Conservation (phyloP, 257 asterid genomes). For the Gentiana straminea region DNA sequence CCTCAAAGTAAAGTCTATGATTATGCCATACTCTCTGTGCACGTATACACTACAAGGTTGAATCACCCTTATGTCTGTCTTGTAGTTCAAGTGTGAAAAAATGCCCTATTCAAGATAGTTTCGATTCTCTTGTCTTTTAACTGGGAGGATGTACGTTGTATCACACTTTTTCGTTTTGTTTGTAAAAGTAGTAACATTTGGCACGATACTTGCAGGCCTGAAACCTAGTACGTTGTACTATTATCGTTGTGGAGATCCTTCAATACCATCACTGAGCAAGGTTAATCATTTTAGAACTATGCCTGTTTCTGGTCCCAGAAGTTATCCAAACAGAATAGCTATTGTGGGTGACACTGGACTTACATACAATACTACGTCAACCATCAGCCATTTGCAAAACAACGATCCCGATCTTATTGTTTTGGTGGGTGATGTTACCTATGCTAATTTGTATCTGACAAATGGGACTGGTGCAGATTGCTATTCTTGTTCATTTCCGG, state of each 20-base stretch:
- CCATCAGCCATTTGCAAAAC: slow-evolving; percentile 48
- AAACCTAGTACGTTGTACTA: slow-evolving; percentile 49
- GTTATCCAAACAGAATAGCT: slow-evolving; percentile 64
- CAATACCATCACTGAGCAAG: slow-evolving; percentile 57
- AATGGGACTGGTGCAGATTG: slow-evolving; percentile 90
- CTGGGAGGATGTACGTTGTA: no score
- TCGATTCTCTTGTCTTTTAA: neutral
- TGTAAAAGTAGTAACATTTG: no score
- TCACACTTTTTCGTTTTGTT: no score
- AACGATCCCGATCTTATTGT: slow-evolving; percentile 71
- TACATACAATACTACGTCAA: slow-evolving; percentile 88
- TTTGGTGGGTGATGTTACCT: slow-evolving; percentile 69
- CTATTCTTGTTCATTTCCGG: slow-evolving; percentile 72
- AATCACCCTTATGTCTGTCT: no score
- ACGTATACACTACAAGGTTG: no score
- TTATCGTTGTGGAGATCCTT: slow-evolving; percentile 85
- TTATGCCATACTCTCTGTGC: no score
- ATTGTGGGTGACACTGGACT: slow-evolving; percentile 89
- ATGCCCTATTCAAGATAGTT: neutral
- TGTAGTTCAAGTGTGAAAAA: no score
- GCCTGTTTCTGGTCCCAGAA: slow-evolving; percentile 52
- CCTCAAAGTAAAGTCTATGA: no score
- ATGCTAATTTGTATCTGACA: slow-evolving; percentile 84
- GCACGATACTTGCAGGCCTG: slow-evolving; percentile 32
- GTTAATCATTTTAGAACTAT: slow-evolving; percentile 61